phyloP scores from a whole-genome alignment of 768 basidiomycete genomes.

The Tulasnella sp. region DNA sequence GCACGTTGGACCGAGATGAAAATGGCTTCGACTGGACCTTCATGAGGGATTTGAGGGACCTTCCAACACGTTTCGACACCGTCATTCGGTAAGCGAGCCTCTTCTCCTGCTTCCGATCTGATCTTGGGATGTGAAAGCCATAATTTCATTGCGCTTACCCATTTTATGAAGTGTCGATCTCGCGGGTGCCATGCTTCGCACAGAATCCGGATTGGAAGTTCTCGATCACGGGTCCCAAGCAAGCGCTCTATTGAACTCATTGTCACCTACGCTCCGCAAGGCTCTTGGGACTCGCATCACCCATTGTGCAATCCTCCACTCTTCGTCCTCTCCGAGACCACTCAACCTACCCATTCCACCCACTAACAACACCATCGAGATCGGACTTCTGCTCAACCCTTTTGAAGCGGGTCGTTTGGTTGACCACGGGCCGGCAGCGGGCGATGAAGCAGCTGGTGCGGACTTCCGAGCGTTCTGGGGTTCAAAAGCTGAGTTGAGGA shows the following conservation, averaged over 20 bases:
- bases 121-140: background rate
- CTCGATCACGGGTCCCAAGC: conserved; percentile 51
- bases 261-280: conserved; percentile 32
- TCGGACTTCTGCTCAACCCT: conserved; percentile 69
- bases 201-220: conserved; percentile 29
- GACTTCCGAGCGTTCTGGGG: conserved; percentile 87
- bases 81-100: conserved; percentile 43
- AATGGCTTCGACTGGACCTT: conserved; percentile 67
- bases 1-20: conserved; percentile 41
- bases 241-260: conserved; percentile 20
- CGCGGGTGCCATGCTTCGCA: conserved; percentile 36
- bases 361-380: conserved; percentile 35
- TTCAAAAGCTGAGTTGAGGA: conserved; percentile 76
- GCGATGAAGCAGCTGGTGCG: conserved; percentile 40
- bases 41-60: conserved; percentile 55
- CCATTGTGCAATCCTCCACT: conserved; percentile 46
- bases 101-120: no score
- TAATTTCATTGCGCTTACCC: background rate
- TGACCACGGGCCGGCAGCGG: conserved; percentile 78
- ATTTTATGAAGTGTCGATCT: conserved; percentile 41
- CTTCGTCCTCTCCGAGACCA: conserved; percentile 12
- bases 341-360: conserved; percentile 32
- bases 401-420: conserved; percentile 72
- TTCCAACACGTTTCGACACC: conserved; percentile 61
- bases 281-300: conserved; percentile 68